Evolutionary conservation across 2,329 filamentous ascomycete species (phyloP).

Genomic region (Thielaviopsis cerberus): DNA sequence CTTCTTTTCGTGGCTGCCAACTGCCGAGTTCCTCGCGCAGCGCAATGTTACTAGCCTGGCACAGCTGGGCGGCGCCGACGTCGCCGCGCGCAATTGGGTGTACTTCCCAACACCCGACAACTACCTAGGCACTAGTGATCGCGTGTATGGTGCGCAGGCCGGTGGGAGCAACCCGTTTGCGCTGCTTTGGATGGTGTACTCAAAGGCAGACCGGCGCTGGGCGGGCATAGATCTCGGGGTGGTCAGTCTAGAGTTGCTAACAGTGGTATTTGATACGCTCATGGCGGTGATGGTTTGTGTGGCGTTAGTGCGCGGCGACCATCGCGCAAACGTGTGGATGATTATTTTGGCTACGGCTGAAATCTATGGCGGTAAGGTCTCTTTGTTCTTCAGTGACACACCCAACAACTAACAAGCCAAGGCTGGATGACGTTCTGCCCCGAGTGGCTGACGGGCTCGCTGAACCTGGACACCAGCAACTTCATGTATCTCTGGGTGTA

Average conservation of each 20-base stretch:
- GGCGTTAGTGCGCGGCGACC: conserved; percentile 35
- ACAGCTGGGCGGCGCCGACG: conserved; percentile 11
- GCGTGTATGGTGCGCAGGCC: conserved; percentile 38
- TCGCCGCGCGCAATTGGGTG: conserved; percentile 7
- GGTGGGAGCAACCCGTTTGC: conserved; percentile 36
- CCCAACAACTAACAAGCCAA: conserved; percentile 15
- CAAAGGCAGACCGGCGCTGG: conserved; percentile 44
- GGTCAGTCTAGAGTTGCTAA: conserved; percentile 46
- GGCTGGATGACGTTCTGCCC: conserved; percentile 56
- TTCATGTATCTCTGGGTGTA: conserved; percentile 53
- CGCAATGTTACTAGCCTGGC: conserved; percentile 1
- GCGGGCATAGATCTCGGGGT: conserved; percentile 43
- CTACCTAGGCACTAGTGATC: conserved; percentile 29
- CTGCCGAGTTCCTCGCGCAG: conserved; percentile 9
- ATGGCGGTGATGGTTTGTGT: conserved; percentile 42
- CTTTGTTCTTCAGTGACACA: not conserved
- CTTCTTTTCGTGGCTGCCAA: conserved; percentile 47
- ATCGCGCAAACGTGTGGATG: conserved; percentile 41
- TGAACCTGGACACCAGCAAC: conserved; percentile 45
- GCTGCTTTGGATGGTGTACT: conserved; percentile 51
- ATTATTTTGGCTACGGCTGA: conserved; percentile 46
- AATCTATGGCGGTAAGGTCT: conserved; percentile 39
- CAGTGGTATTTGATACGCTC: conserved; percentile 43
- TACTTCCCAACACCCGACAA: conserved; percentile 32
- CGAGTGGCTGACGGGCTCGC: conserved; percentile 45